Evolutionary conservation across 1,139 yeast genomes (phyloP), one percentile per base, ranked within the genome.

Genomic region (Yamadazyma membranifaciens): DNA sequence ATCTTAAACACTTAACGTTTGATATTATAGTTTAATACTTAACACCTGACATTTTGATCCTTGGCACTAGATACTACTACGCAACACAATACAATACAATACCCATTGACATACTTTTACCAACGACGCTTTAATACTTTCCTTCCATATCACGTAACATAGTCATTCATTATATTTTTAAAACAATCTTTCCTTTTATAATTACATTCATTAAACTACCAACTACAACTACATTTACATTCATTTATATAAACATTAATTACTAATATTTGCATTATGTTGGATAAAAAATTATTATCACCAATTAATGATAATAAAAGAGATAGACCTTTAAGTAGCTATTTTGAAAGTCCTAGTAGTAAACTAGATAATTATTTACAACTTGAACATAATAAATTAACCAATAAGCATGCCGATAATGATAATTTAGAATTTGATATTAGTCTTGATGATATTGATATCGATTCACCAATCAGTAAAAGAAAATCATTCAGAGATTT

Each of bases 261-360:
- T 2, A 16, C 3, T 27, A 26, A 28, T 34, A 16, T 15, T 28
- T 29, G 32, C 33, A 29, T 24, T 13, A 36, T 35, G 38, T 12
- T 14, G 4, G 39, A 36, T 30, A 42, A 43, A 27, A 36, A 42
- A 29, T 34, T 38, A 12, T 37, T 47, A 39, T 46, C 51, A 9
- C 50, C 52, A 2, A 29, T 22, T 20, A 38, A 36, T 26, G 28
- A 17, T 17, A 37, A 38, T 16, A 59, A 61, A 41, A 42, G 65
- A 34, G 57, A 58, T 42, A 54, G 67, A 7, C 62, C 69, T 1
- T 38, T 57, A 33, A 59, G 67, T 40, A 55, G 65, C 11, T 58
- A 59, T 46, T 56, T 60, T 17, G 69, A 62, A 30, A 46, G 63
- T 6, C 80, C 82, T 7, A 30, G 45, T 12, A 43, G 38, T 6